A percentile compares a stretch with the other conserved stretches of the same genome.
Evolutionary conservation across 225 moss, liverwort and hornwort species (phyloP).

Genomic region (Marchantia polymorpha): DNA sequence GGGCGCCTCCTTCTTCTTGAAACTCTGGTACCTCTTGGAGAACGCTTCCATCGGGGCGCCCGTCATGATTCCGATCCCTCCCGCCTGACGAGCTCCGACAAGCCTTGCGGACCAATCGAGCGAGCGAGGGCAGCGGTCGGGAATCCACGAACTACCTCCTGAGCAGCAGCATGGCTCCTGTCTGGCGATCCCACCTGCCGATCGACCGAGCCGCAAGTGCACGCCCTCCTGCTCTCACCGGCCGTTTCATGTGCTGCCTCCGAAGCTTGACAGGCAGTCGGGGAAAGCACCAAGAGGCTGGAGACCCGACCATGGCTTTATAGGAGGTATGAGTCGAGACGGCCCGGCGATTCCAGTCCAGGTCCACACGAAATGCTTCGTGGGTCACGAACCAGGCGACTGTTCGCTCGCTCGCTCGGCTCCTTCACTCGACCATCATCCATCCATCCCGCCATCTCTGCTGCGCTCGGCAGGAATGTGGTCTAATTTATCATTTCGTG

Average conservation of each 20-base stretch:
- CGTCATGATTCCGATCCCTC: conserved; percentile 8
- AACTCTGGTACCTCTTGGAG: background rate
- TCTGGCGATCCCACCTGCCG: background rate
- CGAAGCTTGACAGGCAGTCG: background rate
- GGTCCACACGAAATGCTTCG: background rate
- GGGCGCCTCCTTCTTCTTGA: conserved; percentile 8
- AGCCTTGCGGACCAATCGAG: background rate
- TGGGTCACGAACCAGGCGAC: background rate
- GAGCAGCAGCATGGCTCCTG: too few species aligned
- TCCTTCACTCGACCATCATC: background rate
- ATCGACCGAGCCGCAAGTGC: background rate
- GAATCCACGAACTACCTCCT: background rate
- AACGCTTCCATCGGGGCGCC: conserved; percentile 11
- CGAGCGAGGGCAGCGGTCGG: background rate
- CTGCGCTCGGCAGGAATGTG: background rate
- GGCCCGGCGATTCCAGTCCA: too few species aligned
- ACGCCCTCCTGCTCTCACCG: background rate
- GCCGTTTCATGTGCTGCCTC: background rate
- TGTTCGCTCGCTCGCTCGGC: background rate
- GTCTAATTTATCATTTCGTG: background rate
- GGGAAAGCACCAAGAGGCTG: background rate
- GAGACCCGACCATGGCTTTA: background rate
- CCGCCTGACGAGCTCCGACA: too few species aligned
- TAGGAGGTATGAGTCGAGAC: background rate
- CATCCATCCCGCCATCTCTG: background rate